Evolutionary conservation across 805 yeast genomes (phyloP), one percentile per base, ranked within the genome.

Genomic region (Monosporozyma siamensis): DNA sequence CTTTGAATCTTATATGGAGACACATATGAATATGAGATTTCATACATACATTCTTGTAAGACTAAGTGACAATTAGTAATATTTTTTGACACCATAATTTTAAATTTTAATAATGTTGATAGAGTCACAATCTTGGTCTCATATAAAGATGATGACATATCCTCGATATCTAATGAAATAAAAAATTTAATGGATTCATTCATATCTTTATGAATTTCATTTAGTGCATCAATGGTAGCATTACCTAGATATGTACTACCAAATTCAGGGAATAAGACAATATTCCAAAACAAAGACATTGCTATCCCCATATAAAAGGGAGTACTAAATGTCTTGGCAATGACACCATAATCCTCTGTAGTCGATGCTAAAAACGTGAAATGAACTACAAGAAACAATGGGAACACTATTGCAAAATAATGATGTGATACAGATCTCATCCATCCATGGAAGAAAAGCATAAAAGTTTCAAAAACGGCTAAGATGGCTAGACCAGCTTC

Each of bases 371-470:
- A 49, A 42, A 71, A 72, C 1, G 71, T 58, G 58, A 74, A 74
- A 57, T 74, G 78, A 14, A 68, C 72, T 12, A 70, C 74, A 36
- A 73, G 47, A 43, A 74, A 72, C n/a, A 71, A 41, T 4, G 75
- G 71, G 45, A 72, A 71, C 3, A 67, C 72, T 35, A 71, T 64
- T 10, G 65, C 67, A 48, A 71, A 72, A 49, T 72, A 64, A 43
- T 69, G 64, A 38, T 70, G 74, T 1, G 70, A 61, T 6, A 69
- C 66, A 17, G 71, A 64, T 51, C 77, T 63, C 64, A 70, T 62
- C 69, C 71, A 69, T 0, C 77, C 78, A 47, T 71, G 75, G 36
- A 66, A 53, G 38, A 70, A 65, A 23, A 73, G 55, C 75, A 71
- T 70, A 18, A 70, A 15, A 2, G 68, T 57, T 48, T 74, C 77